These are phyloP conservation scores for Diddensiella caesifluorescens DNA, from an alignment of 805 yeast genomes.

Conservation along the genomic window DNA sequence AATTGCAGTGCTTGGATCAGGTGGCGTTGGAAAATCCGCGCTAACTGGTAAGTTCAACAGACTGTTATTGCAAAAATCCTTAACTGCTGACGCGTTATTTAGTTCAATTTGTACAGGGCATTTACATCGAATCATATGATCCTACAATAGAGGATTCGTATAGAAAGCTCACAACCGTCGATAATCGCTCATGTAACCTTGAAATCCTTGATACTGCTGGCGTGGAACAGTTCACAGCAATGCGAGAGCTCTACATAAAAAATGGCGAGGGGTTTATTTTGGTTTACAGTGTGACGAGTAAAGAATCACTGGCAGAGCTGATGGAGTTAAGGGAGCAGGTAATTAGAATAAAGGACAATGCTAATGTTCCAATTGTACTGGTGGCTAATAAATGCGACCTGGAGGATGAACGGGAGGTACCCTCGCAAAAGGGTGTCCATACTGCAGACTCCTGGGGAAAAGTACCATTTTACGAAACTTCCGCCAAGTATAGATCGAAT, in stretches of 20 bases:
- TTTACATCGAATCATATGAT: conserved; percentile 85
- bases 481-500: conserved; percentile 85
- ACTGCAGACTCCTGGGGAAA: conserved; percentile 83
- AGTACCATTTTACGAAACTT: conserved; percentile 88
- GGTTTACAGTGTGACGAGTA: conserved; percentile 78
- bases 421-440: conserved; percentile 75
- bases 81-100: conserved; percentile 1
- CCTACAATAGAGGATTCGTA: conserved; percentile 98
- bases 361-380: conserved; percentile 77
- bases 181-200: conserved; percentile 78
- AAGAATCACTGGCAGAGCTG: conserved; percentile 70
- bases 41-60: conserved; percentile 43
- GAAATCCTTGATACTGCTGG: conserved; percentile 94
- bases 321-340: conserved; percentile 79
- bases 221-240: conserved; percentile 90
- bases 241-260: conserved; percentile 68
- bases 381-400: conserved; percentile 91
- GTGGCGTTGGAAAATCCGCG: conserved; percentile 96
- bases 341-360: conserved; percentile 68
- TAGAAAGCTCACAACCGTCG: conserved; percentile 80
- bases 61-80: not conserved
- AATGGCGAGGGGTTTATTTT: conserved; percentile 86
- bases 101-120: conserved; percentile 87
- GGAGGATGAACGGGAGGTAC: conserved; percentile 63
- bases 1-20: conserved; percentile 89